These are phyloP conservation scores for Barnettozyma sp. DNA, from an alignment of 805 yeast genomes.

Conservation along the genomic window DNA sequence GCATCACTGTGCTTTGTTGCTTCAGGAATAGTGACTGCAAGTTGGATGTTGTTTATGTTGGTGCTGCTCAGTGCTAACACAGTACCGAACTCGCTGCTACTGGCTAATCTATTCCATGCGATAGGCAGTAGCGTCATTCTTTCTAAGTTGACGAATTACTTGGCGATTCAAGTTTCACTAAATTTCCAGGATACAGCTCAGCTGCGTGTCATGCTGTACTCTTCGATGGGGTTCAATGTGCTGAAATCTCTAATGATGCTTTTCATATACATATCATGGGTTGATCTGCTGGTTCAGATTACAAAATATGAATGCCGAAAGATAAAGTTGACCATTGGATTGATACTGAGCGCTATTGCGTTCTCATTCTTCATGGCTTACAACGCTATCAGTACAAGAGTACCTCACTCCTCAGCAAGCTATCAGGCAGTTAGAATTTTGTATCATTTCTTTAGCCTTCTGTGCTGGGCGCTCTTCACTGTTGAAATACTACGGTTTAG, in stretches of 20 bases:
- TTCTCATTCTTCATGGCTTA: constrained; percentile 22
- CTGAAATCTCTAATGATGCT: constrained; percentile 36
- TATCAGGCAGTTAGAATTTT: constrained; percentile 23
- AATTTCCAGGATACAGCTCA: constrained; percentile 48
- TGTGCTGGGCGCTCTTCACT: constrained; percentile 27
- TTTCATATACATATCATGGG: constrained; percentile 47
- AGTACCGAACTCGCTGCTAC: constrained; percentile 50
- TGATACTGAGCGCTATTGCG: constrained; percentile 26
- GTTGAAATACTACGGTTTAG: constrained; percentile 33
- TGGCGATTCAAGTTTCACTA: constrained; percentile 42
- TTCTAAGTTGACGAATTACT: constrained; percentile 36
- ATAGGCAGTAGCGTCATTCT: constrained; percentile 47
- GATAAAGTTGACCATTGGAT: constrained; percentile 28
- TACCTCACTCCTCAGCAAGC: not conserved
- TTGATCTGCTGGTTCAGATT: constrained; percentile 41
- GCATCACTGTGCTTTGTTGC: constrained; percentile 43
- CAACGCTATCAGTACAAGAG: constrained; percentile 11
- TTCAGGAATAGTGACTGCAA: constrained; percentile 48
- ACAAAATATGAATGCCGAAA: constrained; percentile 27
- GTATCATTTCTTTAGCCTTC: constrained; percentile 26
- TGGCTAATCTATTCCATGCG: constrained; percentile 54
- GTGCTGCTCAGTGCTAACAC: constrained; percentile 47
- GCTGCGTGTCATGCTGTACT: constrained; percentile 34
- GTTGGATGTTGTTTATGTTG: constrained; percentile 65
- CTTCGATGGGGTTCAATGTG: constrained; percentile 31